Percentiles rank a stretch among this genome's conserved stretches.
Conservation (phyloP, 2,329 filamentous ascomycete species). For the Reticulascus tulasneorum region DNA sequence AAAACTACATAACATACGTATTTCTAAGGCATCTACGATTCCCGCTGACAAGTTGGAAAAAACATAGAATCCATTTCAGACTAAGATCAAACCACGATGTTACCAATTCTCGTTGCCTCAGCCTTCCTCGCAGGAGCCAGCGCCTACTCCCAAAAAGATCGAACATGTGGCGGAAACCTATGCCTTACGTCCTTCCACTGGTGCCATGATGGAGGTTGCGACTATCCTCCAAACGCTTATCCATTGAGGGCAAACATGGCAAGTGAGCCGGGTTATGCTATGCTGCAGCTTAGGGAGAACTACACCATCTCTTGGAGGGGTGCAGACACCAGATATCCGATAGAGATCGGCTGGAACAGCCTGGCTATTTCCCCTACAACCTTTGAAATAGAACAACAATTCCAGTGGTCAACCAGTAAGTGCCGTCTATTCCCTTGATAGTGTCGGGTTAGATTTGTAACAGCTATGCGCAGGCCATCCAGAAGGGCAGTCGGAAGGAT, state of each 20-base stretch:
- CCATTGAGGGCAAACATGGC: background rate
- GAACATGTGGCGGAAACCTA: no score
- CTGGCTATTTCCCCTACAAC: background rate
- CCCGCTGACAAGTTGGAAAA: no score
- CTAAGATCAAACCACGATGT: no score
- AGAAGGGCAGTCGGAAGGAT: background rate
- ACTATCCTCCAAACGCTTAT: background rate
- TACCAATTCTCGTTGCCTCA: no score
- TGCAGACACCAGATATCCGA: background rate
- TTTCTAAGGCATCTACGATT: no score
- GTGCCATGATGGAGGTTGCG: background rate
- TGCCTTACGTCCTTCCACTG: slow-evolving; percentile 1
- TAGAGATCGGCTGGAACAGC: background rate
- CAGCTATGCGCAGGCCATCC: background rate
- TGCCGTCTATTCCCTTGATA: background rate
- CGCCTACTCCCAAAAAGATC: no score
- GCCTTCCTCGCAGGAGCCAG: no score
- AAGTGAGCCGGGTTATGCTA: background rate
- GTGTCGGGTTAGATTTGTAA: background rate
- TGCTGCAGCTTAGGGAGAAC: background rate
- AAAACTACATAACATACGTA: no score
- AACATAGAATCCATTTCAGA: no score
- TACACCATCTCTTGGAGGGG: background rate
- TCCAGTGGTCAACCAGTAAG: background rate
- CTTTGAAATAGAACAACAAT: background rate